These are phyloP conservation scores for Parmelia sp. DNA, from an alignment of 495 filamentous ascomycete genomes.

Conservation along the genomic window DNA sequence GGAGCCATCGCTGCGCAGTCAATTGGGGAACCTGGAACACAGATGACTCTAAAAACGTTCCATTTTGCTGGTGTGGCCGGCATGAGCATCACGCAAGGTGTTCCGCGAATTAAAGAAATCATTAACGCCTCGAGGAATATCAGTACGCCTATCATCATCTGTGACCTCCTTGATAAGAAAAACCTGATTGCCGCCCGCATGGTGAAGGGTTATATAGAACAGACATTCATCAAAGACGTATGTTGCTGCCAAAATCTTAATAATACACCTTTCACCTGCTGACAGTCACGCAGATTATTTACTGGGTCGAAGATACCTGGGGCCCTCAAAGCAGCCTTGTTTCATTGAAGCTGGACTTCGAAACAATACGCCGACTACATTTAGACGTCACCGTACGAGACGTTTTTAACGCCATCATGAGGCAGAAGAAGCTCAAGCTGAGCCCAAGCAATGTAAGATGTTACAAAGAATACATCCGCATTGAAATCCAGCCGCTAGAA, in stretches of 20 bases:
- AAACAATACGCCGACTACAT: constrained; percentile 68
- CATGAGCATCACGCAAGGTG: constrained; percentile 98
- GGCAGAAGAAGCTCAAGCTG: constrained; percentile 72
- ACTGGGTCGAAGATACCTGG: constrained; percentile 77
- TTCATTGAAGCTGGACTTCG: constrained; percentile 66
- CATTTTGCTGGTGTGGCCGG: constrained; percentile 99
- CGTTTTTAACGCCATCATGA: constrained; percentile 65
- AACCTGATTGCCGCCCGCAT: constrained; percentile 70
- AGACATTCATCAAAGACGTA: constrained; percentile 69
- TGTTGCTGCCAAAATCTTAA: constrained; percentile 2
- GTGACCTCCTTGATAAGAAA: constrained; percentile 64
- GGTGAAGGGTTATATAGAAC: constrained; percentile 88
- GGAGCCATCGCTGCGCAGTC: constrained; percentile 96
- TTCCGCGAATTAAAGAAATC: constrained; percentile 99
- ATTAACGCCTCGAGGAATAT: constrained; percentile 94
- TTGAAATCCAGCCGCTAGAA: constrained; percentile 50
- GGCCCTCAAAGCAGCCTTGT: constrained; percentile 65
- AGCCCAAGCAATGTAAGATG: constrained; percentile 44
- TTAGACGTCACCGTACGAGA: constrained; percentile 65
- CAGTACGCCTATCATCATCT: constrained; percentile 88
- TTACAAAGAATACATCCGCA: constrained; percentile 37
- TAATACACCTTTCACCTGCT: constrained; percentile 33
- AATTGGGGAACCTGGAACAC: constrained; percentile 95
- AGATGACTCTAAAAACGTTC: constrained; percentile 99
- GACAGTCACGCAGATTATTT: constrained; percentile 48